phyloP scores from a whole-genome alignment of 768 basidiomycete genomes.

The Lyophyllum semitale region DNA sequence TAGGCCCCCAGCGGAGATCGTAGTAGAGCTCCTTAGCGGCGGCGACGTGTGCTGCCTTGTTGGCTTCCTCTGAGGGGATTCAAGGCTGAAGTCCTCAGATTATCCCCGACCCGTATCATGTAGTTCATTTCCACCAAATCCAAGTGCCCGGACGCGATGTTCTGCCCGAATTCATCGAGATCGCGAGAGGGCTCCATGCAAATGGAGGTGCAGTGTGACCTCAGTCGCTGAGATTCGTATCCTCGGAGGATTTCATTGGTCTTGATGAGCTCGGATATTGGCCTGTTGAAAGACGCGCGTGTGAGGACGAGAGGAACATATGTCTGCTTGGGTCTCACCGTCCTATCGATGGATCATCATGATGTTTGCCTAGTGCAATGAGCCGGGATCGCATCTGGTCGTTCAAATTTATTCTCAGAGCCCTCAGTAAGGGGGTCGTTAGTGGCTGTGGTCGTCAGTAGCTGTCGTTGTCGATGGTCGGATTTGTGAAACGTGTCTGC shows the following conservation, averaged over 20 bases:
- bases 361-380: background rate
- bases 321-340: conserved; percentile 22
- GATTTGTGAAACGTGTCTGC: background rate
- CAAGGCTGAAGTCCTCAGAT: too few relatives aligned
- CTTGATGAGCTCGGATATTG: too few relatives aligned
- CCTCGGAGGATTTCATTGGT: conserved; percentile 37
- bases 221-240: conserved; percentile 38
- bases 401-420: background rate
- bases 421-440: background rate
- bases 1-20: conserved; percentile 42
- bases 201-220: conserved; percentile 34
- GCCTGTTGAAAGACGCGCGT: too few relatives aligned
- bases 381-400: background rate
- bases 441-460: background rate
- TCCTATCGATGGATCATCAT: conserved; percentile 22
- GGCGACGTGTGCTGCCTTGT: conserved; percentile 8
- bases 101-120: conserved; percentile 18
- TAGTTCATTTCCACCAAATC: conserved; percentile 27
- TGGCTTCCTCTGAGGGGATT: background rate
- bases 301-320: too few relatives aligned
- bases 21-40: conserved; percentile 34
- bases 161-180: conserved; percentile 32
- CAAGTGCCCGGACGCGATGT: conserved; percentile 27
- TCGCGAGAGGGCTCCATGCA: conserved; percentile 36
- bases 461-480: background rate